Evolutionary conservation across 352 stramenopile species (phyloP).

Genomic region (Globisporangium iwayamae): DNA sequence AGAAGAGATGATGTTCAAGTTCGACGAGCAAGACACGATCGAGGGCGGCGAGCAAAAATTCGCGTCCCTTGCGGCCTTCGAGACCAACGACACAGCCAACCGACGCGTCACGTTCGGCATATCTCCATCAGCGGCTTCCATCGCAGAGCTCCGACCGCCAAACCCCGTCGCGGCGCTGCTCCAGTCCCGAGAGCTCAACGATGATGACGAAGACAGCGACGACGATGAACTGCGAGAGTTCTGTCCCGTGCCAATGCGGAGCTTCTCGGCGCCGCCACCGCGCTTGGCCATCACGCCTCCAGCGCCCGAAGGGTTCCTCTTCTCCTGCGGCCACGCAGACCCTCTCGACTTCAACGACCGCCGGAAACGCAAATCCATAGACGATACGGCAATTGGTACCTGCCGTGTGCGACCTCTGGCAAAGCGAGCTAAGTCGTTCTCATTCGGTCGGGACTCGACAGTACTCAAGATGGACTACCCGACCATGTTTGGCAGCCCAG

Average conservation of each 20-base stretch:
- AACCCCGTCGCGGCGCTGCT: slow-evolving; percentile 19
- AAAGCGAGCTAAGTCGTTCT: slow-evolving; percentile 55
- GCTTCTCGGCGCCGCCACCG: slow-evolving; percentile 10
- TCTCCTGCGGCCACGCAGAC: slow-evolving; percentile 12
- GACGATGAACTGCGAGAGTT: slow-evolving; percentile 7
- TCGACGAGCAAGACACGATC: slow-evolving; percentile 45
- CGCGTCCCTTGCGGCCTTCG: slow-evolving; percentile 15
- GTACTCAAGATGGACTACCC: slow-evolving; percentile 11
- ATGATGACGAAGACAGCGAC: slow-evolving; percentile 6
- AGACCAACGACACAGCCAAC: slow-evolving; percentile 2
- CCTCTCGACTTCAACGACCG: slow-evolving; percentile 34
- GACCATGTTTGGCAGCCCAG: slow-evolving; percentile 9
- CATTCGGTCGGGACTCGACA: slow-evolving; percentile 26
- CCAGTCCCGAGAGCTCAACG: slow-evolving; percentile 8
- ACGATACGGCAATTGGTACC: slow-evolving; percentile 26
- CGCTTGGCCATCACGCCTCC: neutral
- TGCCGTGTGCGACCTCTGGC: slow-evolving; percentile 42
- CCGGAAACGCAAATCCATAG: slow-evolving; percentile 55
- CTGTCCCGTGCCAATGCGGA: slow-evolving; percentile 6
- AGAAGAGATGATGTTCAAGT: slow-evolving; percentile 66
- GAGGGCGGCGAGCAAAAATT: slow-evolving; percentile 2
- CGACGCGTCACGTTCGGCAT: slow-evolving; percentile 13
- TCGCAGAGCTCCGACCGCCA: slow-evolving; percentile 6
- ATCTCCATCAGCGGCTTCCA: neutral
- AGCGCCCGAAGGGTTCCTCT: slow-evolving; percentile 1